A percentile compares a stretch with the other conserved stretches of the same genome.
Evolutionary conservation across 2,329 filamentous ascomycete species (phyloP).

Genomic region (Colletotrichum paranaense): DNA sequence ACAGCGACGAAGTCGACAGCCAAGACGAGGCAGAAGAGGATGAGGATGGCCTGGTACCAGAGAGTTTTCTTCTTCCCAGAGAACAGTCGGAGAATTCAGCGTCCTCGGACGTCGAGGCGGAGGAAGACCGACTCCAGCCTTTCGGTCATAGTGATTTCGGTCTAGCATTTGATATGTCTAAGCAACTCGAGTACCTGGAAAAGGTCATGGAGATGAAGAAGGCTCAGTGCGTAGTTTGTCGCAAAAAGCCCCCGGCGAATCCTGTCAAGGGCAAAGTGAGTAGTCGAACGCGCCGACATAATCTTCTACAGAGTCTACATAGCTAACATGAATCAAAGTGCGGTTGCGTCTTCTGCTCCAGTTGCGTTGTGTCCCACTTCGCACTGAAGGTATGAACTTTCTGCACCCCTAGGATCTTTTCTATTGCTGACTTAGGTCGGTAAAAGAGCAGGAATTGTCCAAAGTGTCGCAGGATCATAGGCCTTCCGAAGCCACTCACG

Average conservation of each 20-base stretch:
- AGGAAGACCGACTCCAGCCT: neutral
- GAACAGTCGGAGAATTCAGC: neutral
- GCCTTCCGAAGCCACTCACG: neutral
- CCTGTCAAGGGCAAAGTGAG: neutral
- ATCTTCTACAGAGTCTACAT: too few species aligned
- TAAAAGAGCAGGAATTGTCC: slow-evolving; percentile 3
- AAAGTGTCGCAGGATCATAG: neutral
- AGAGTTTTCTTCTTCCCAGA: too few species aligned
- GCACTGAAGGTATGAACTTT: neutral
- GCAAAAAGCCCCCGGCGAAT: neutral
- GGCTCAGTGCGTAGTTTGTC: neutral
- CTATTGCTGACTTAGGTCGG: neutral
- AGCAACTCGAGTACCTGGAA: slow-evolving; percentile 29
- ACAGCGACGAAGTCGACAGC: neutral
- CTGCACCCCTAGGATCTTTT: fast-evolving
- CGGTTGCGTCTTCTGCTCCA: slow-evolving; percentile 44
- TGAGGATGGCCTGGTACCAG: slow-evolving; percentile 8
- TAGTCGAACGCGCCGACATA: too few species aligned
- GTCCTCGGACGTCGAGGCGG: neutral
- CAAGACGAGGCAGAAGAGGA: slow-evolving; percentile 7
- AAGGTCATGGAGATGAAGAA: slow-evolving; percentile 27
- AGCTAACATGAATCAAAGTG: slow-evolving; percentile 41
- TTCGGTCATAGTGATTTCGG: slow-evolving; percentile 37
- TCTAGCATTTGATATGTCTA: slow-evolving; percentile 34
- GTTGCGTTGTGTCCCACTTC: slow-evolving; percentile 36